Percentiles rank a stretch among this genome's conserved stretches.
phyloP scores from a whole-genome alignment of 176 grass and related monocot species.

The Oryza glaberrima region DNA sequence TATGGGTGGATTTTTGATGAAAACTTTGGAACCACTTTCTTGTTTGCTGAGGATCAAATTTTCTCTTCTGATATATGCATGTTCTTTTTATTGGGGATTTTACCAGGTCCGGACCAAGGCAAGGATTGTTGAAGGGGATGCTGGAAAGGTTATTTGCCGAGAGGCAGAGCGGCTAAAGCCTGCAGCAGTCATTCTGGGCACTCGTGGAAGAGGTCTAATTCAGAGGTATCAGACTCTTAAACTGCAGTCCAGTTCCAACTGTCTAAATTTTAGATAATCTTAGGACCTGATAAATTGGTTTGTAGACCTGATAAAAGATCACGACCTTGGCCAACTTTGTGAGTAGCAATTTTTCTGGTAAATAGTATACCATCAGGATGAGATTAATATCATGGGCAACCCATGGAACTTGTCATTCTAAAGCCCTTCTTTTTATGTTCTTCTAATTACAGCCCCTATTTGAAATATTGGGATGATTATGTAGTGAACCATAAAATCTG shows the following conservation, averaged over 20 bases:
- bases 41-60: not conserved
- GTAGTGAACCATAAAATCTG: not conserved
- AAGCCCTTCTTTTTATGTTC: not conserved
- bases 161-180: conserved; percentile 80
- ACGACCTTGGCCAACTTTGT: conserved; percentile 18
- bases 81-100: conserved; percentile 7
- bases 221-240: conserved; percentile 54
- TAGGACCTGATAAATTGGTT: not conserved
- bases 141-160: conserved; percentile 76
- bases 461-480: conserved; percentile 15
- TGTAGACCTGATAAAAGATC: not conserved
- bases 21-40: not conserved
- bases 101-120: conserved; percentile 71
- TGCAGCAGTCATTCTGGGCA: conserved; percentile 83
- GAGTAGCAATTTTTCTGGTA: conserved; percentile 14
- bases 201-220: conserved; percentile 69
- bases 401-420: conserved; percentile 9
- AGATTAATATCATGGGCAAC: conserved; percentile 8
- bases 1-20: not conserved
- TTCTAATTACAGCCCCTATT: not conserved
- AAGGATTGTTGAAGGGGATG: conserved; percentile 72
- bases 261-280: not conserved
- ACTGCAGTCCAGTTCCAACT: not conserved
- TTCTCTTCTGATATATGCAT: conserved; percentile 20
- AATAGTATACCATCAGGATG: not conserved